Evolutionary conservation across 1,284 basidiomycete species (phyloP).

Genomic region (Polyporus tsugae): DNA sequence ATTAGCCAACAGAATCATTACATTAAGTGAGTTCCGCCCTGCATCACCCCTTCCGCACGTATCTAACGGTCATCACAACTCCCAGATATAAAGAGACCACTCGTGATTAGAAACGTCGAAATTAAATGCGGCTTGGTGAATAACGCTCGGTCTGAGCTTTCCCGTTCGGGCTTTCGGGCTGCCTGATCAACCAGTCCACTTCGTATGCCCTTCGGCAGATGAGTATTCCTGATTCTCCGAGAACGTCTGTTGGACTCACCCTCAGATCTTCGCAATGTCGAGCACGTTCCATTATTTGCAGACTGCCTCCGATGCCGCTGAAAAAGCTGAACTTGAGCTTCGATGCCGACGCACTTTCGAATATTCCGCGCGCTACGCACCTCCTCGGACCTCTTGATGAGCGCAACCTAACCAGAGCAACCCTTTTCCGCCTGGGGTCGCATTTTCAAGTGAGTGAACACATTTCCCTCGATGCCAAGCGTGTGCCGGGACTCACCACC

Average conservation of each 20-base stretch:
- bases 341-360: not conserved
- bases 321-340: not conserved
- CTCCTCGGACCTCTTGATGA: not conserved
- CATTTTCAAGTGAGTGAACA: not conserved
- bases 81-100: not conserved
- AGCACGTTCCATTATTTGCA: not conserved
- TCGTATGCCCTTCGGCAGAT: not conserved
- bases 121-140: not conserved
- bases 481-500: not conserved
- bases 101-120: not conserved
- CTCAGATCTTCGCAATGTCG: not conserved
- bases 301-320: not conserved
- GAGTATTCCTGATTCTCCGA: not conserved
- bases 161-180: not conserved
- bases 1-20: not conserved
- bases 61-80: not conserved
- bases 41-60: not conserved
- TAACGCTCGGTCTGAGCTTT: not conserved
- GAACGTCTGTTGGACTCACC: not conserved
- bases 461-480: not conserved
- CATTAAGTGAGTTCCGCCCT: constrained; percentile 1
- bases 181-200: not conserved
- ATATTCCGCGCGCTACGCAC: not conserved
- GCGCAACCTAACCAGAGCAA: not conserved
- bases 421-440: not conserved